Base-by-base conservation (phyloP, 345 rosid genomes). In the Acer campestre region DNA sequence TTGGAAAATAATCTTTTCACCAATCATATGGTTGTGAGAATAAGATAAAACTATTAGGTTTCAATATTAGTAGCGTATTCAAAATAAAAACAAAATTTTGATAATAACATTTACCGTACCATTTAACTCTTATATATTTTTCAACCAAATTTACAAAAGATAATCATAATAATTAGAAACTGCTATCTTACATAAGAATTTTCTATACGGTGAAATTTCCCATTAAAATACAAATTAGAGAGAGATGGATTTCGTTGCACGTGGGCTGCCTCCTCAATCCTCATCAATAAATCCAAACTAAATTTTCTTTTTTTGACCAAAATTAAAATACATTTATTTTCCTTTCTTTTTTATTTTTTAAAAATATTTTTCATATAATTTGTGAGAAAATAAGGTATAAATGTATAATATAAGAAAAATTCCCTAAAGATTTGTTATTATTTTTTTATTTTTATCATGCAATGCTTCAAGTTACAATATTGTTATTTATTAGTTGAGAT, bases 251-350 rank as follows among this genome's bases (percentile, higher is more conserved):
- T 31, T 16, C 44, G 25, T 25, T 23, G 16, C 80, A 72, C 76
- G 75, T 71, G 51, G 78, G 77, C 80, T 69, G 82, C 31, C 31
- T 29, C 73, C 71, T 58, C 46, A 25, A 2, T 29, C 73, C 71
- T 58, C 46, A 25, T 11, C n/a, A 20, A 22, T 46, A 62, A 77
- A 61, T 42, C 66, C 78, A 78, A 67, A 22, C 75, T 44, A 25
- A 17, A 46, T 75, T 68, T 59, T 16, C 38, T 29, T 9, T 22
- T 48, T 17, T 70, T 53, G 13, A 35, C 31, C 51, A 6, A 29
- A 46, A n/a, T 65, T 38, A 55, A 42, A 56, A 35, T 51, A 23
- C 22, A 4, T 29, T 31, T 18, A 11, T 31, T 5, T 2, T 8
- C 38, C 38, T 35, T 35, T 35, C 6, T 35, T 0, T 35, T 35